Evolutionary conservation across 805 yeast genomes (phyloP).

Genomic region (Teunomyces panamensis): DNA sequence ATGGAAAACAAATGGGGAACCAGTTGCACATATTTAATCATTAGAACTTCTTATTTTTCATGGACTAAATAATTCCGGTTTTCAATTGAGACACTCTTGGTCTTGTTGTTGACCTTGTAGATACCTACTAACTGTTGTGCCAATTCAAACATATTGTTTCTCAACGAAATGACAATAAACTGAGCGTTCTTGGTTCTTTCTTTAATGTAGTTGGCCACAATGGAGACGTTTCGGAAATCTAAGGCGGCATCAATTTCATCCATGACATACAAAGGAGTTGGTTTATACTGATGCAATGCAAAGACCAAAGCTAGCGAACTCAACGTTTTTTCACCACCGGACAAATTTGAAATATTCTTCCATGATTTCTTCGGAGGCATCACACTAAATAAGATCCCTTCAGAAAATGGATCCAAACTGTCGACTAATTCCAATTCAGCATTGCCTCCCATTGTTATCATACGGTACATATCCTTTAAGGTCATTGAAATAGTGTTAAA

Average conservation of each 20-base stretch:
- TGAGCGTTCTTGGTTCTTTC: slow-evolving; percentile 96
- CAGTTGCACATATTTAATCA: not conserved
- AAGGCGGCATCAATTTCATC: slow-evolving; percentile 99
- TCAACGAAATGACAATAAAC: slow-evolving; percentile 87
- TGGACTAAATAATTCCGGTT: slow-evolving; percentile 50
- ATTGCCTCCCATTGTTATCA: slow-evolving; percentile 99
- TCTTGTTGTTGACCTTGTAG: slow-evolving; percentile 89
- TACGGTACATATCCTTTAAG: slow-evolving; percentile 93
- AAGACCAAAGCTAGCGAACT: slow-evolving; percentile 93
- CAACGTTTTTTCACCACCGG: slow-evolving; percentile 97
- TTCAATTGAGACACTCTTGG: slow-evolving; percentile 74
- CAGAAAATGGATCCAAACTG: slow-evolving; percentile 95
- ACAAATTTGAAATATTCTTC: slow-evolving; percentile 90
- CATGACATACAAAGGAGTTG: slow-evolving; percentile 97
- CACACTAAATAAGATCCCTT: slow-evolving; percentile 93
- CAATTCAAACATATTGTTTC: slow-evolving; percentile 97
- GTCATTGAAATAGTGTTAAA: slow-evolving; percentile 83
- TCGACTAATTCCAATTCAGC: slow-evolving; percentile 96
- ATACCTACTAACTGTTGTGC: slow-evolving; percentile 94
- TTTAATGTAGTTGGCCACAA: slow-evolving; percentile 95
- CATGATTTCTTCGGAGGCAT: slow-evolving; percentile 99
- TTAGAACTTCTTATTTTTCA: slow-evolving; percentile 1
- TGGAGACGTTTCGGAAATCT: slow-evolving; percentile 94
- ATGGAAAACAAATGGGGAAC: slow-evolving; percentile 11
- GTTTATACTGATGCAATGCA: slow-evolving; percentile 93